Evolutionary conservation across 495 filamentous ascomycete species (phyloP).

Genomic region (Penicillium desertorum): DNA sequence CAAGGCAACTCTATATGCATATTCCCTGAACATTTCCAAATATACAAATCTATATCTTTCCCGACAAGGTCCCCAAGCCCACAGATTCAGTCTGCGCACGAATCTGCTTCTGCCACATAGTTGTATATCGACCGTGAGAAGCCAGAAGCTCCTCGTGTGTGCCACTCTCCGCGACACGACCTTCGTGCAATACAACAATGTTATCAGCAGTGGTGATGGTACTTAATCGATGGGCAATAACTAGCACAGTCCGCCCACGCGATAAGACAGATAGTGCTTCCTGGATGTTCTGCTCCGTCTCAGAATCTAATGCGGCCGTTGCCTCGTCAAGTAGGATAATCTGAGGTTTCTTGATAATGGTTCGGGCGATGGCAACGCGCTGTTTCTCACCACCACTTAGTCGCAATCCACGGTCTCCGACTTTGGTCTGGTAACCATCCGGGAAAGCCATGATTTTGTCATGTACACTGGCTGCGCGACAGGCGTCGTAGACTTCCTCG

Average conservation of each 20-base stretch:
- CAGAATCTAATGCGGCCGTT: slow-evolving; percentile 11
- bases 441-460: slow-evolving; percentile 82
- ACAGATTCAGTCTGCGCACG: slow-evolving; percentile 1
- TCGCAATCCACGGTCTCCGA: slow-evolving; percentile 82
- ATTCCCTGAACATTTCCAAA: neutral
- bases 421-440: slow-evolving; percentile 74
- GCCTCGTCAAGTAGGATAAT: slow-evolving; percentile 74
- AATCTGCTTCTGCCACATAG: slow-evolving; percentile 81
- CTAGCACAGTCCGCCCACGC: slow-evolving; percentile 66
- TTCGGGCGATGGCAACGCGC: slow-evolving; percentile 81
- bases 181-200: slow-evolving; percentile 1
- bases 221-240: slow-evolving; percentile 72
- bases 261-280: slow-evolving; percentile 66
- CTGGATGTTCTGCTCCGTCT: slow-evolving; percentile 84
- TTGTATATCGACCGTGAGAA: slow-evolving; percentile 63
- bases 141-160: slow-evolving; percentile 44
- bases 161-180: neutral
- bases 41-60: neutral
- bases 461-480: slow-evolving; percentile 76
- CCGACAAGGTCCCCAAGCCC: neutral
- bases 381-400: slow-evolving; percentile 86
- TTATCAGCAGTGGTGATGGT: slow-evolving; percentile 57
- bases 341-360: slow-evolving; percentile 79
- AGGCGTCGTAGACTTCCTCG: slow-evolving; percentile 72
- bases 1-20: neutral